These are phyloP conservation scores for Citrus unshiu DNA, from an alignment of 345 rosid genomes.

Conservation along the genomic window DNA sequence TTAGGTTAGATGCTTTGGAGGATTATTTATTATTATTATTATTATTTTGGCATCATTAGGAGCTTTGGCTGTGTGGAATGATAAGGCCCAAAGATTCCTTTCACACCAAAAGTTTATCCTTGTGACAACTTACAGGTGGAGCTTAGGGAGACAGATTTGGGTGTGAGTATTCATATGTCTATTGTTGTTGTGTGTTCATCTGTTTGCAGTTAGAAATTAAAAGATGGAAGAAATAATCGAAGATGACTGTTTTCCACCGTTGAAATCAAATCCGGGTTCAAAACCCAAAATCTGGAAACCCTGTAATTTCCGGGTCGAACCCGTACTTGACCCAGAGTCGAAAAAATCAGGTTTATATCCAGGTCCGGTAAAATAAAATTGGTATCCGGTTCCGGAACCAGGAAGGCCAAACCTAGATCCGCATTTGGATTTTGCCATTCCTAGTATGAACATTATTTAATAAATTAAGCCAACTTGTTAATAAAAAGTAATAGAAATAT, in stretches of 20 bases:
- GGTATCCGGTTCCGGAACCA: fast-evolving
- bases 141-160: constrained; percentile 52
- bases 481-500: too few species aligned
- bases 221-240: constrained; percentile 23
- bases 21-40: constrained; percentile 43
- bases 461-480: too few species aligned
- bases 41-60: constrained; percentile 72
- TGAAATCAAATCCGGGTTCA: background rate
- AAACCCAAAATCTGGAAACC: fast-evolving
- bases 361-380: too few species aligned
- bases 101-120: constrained; percentile 77
- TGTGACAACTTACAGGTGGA: constrained; percentile 89
- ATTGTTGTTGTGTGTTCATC: constrained; percentile 2
- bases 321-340: fast-evolving
- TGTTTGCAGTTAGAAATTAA: background rate
- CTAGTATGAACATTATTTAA: too few species aligned
- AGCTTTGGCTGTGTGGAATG: constrained; percentile 67
- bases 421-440: fast-evolving
- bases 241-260: background rate
- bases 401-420: too few species aligned
- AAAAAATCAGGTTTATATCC: too few species aligned
- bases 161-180: constrained; percentile 3
- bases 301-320: fast-evolving
- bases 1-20: constrained; percentile 91
- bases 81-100: constrained; percentile 85